Percentiles rank a stretch among this genome's conserved stretches.
These are phyloP conservation scores for Plasmodium inui DNA, from an alignment of 169 alveolate genomes.

Conservation along the genomic window DNA sequence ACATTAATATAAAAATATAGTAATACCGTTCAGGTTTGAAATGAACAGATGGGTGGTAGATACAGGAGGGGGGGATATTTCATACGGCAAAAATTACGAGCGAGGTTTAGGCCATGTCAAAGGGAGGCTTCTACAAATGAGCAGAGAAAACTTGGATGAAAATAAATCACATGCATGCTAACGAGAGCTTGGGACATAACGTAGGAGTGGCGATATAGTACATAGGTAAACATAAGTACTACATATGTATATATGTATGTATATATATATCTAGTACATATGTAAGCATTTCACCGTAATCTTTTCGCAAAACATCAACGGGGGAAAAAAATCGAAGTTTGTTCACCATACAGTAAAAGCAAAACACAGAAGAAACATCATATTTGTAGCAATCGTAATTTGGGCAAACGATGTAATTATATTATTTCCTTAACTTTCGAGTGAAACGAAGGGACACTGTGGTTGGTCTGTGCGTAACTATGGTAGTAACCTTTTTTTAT, in stretches of 20 bases:
- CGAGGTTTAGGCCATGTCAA: neutral
- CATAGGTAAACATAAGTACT: neutral
- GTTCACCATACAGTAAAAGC: neutral
- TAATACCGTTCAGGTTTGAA: neutral
- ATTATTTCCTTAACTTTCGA: neutral
- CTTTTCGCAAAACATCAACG: neutral
- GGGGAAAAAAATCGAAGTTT: neutral
- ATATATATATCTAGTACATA: neutral
- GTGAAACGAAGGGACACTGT: neutral
- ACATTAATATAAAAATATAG: neutral
- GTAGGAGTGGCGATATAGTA: neutral
- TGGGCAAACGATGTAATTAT: neutral
- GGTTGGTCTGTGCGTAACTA: neutral
- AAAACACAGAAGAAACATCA: neutral
- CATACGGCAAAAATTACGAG: neutral
- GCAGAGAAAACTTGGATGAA: neutral
- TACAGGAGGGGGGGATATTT: neutral
- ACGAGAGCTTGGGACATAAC: neutral
- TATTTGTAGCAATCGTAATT: neutral
- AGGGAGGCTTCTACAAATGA: neutral
- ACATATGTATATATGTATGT: neutral
- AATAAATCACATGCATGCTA: neutral
- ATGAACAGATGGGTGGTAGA: neutral
- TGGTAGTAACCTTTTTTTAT: neutral
- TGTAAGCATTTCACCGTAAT: neutral